Base-by-base conservation (phyloP, 2,329 filamentous ascomycete species). In the Apiospora pterosperma region DNA sequence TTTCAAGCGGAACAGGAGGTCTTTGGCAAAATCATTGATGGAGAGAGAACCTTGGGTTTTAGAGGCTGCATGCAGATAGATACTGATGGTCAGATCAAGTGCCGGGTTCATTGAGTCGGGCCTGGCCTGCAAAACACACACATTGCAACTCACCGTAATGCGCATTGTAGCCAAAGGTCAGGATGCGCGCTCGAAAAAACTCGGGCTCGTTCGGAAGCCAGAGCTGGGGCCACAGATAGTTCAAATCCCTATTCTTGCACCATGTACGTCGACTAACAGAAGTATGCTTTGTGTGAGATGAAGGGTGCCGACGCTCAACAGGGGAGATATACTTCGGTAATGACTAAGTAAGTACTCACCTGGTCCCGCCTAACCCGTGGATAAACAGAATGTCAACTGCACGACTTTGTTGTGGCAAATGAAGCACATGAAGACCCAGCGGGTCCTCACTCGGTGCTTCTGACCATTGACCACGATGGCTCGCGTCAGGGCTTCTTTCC, bases 141-240 rank as follows among this genome's bases (percentile, higher is more conserved):
- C 67, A 21, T 71, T 68, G 2, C 75, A 64, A 4, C 36, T 62
- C 67, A 21, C 62, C 64, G 68, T 70, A 77, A 59, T 76, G 69
- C 2, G 74, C 70, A 36, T 76, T 71, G 38, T 77, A 77, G 0
- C 76, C 75, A 55, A 76, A 77, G 21, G 67, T 72, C 38, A 75
- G 71, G 5, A 76, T 73, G 36, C 68, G 71, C 2, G 68, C 74
- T 58, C 73, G 64, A 3, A 62, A 28, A 8, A 78, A 70, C 0
- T 68, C 74, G 0, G 69, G 62, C 23, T 78, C 76, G 19, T 62
- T 63, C 0, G 79, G 76, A 0, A 81, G 72, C 76, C 77, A 82
- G 25, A 62, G 14, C 12, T 38, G 38, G 8, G 66, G 66, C 66
- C 66, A 67, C 10, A 65, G 63, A 16, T 61, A 25, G 3, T 65